Conservation (phyloP, 495 filamentous ascomycete genomes). For the Hypoxylon subgilvum region DNA sequence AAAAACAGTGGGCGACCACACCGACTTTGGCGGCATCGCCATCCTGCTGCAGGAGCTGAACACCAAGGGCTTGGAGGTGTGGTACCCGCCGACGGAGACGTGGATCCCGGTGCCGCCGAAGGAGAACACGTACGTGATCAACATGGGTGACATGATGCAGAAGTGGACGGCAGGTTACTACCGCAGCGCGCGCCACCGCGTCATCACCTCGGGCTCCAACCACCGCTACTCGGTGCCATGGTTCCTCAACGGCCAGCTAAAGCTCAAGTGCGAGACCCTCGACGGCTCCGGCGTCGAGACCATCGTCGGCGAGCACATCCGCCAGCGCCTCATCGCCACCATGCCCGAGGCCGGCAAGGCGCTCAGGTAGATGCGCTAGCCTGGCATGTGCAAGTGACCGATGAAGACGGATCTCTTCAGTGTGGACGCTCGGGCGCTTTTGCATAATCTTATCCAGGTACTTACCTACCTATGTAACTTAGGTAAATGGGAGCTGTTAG, state of each 20-base stretch:
- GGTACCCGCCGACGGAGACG: constrained; percentile 42
- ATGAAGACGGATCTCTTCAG: no score
- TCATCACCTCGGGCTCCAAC: constrained; percentile 25
- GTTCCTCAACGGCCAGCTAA: constrained; percentile 34
- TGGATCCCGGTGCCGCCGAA: constrained; percentile 49
- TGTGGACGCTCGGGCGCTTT: no score
- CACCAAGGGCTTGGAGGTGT: constrained; percentile 53
- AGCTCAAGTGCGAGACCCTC: constrained; percentile 25
- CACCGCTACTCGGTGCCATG: constrained; percentile 25
- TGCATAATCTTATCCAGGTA: no score
- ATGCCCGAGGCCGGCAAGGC: constrained; percentile 30
- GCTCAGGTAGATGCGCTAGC: constrained; percentile 5
- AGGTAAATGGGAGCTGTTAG: no score
- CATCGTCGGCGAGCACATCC: constrained; percentile 30
- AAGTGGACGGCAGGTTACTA: constrained; percentile 29
- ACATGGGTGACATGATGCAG: constrained; percentile 50
- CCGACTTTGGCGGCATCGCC: constrained; percentile 49
- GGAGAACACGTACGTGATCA: constrained; percentile 53
- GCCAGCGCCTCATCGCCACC: constrained; percentile 27
- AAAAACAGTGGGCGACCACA: constrained; percentile 38
- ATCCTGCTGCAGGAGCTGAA: constrained; percentile 52
- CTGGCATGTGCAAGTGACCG: neutral
- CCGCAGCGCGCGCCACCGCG: constrained; percentile 32
- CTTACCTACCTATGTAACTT: no score
- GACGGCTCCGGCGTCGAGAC: constrained; percentile 34